Conservation (phyloP, 805 yeast species). For the Lipomyces lipofer region DNA sequence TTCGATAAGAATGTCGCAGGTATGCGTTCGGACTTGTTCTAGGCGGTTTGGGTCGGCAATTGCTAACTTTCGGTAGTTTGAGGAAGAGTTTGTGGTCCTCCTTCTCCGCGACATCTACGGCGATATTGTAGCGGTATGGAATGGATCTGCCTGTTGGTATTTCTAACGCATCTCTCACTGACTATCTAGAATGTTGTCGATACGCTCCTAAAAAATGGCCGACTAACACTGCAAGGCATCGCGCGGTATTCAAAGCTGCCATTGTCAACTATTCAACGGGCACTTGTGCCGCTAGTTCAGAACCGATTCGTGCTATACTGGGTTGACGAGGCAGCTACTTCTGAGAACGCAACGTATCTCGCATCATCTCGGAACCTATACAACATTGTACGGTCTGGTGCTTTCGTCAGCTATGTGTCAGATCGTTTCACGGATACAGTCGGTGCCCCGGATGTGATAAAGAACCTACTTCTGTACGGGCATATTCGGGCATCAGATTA, state of each 20-base stretch:
- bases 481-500: constrained; percentile 61
- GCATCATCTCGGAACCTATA: constrained; percentile 64
- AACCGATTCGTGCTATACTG: constrained; percentile 72
- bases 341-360: constrained; percentile 17
- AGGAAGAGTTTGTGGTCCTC: constrained; percentile 26
- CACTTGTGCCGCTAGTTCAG: constrained; percentile 76
- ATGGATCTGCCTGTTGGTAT: not conserved
- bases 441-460: constrained; percentile 58
- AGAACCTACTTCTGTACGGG: constrained; percentile 70
- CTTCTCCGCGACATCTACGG: constrained; percentile 52
- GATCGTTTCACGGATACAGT: constrained; percentile 43
- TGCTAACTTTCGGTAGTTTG: constrained; percentile 8
- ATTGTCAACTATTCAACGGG: constrained; percentile 54
- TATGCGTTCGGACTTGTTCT: not conserved
- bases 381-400: constrained; percentile 69
- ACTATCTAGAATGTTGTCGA: constrained; percentile 48
- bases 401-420: constrained; percentile 59
- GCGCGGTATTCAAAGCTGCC: constrained; percentile 50
- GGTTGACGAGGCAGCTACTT: constrained; percentile 43
- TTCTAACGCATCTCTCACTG: not conserved
- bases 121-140: constrained; percentile 58
- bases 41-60: not conserved
- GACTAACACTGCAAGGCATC: constrained; percentile 60
- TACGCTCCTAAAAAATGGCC: constrained; percentile 63
- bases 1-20: constrained; percentile 23